These are phyloP conservation scores for Mortierella hygrophila DNA, from an alignment of 192 early-diverging fungal genomes.

Conservation along the genomic window DNA sequence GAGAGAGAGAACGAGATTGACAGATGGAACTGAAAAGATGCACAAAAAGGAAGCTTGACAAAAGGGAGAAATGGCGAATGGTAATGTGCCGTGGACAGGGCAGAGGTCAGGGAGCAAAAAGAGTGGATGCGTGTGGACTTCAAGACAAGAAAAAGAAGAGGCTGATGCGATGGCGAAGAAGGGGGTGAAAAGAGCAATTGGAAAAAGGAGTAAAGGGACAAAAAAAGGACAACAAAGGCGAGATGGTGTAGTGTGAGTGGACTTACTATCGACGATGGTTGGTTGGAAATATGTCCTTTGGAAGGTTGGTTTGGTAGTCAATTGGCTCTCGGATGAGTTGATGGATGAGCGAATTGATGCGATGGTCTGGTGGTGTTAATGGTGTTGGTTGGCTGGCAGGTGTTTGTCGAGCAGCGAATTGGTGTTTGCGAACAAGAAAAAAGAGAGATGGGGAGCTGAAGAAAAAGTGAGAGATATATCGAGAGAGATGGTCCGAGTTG, in stretches of 20 bases:
- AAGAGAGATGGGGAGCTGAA: neutral
- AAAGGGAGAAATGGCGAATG: neutral
- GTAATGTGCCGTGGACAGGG: too few relatives aligned
- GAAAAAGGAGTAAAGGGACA: neutral
- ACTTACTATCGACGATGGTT: neutral
- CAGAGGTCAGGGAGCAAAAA: neutral
- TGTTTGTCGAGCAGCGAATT: conserved; percentile 2
- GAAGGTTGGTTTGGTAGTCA: neutral
- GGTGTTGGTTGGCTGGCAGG: neutral
- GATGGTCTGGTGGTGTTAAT: neutral
- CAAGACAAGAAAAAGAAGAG: neutral
- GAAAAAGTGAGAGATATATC: too few relatives aligned
- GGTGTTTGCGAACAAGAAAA: neutral
- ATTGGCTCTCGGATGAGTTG: neutral
- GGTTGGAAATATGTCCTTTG: neutral
- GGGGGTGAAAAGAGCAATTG: neutral
- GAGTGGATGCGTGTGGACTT: neutral
- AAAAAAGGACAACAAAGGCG: neutral
- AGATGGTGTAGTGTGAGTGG: neutral
- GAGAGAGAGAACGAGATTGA: neutral
- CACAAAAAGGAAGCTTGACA: neutral
- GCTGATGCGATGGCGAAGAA: neutral
- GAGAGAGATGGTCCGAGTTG: neutral
- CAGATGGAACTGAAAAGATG: neutral
- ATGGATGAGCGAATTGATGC: conserved; percentile 6